A percentile compares a stretch with the other conserved stretches of the same genome.
These are phyloP conservation scores for Didymella glomerata DNA, from an alignment of 2,329 filamentous ascomycete species.

Conservation along the genomic window DNA sequence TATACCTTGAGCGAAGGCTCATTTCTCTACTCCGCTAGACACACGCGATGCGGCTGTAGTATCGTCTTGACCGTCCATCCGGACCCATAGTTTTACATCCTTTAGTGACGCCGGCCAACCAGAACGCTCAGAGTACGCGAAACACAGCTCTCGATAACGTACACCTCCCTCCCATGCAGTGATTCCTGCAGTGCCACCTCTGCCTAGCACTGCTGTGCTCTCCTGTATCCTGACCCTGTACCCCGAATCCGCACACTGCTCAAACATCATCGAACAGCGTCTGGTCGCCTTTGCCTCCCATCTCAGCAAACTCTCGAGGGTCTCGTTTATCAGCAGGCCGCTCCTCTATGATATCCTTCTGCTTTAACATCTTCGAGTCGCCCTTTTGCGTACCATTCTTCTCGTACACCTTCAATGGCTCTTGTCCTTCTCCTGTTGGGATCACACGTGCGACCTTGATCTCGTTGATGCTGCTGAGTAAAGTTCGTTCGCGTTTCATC, in stretches of 20 bases:
- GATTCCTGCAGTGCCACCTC: conserved; percentile 4
- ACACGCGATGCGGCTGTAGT: conserved; percentile 11
- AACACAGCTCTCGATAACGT: conserved; percentile 22
- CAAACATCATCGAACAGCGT: conserved; percentile 67
- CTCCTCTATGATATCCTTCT: conserved; percentile 60
- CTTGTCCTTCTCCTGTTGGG: conserved; percentile 62
- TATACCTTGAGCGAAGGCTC: conserved; percentile 11
- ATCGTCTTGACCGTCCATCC: conserved; percentile 17
- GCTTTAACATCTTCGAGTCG: conserved; percentile 27
- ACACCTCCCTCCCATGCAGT: neutral
- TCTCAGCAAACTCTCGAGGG: conserved; percentile 78
- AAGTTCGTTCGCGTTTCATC: conserved; percentile 79
- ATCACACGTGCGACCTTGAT: conserved; percentile 70
- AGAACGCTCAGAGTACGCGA: conserved; percentile 29
- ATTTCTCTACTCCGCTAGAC: conserved; percentile 11
- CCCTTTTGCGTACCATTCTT: conserved; percentile 46
- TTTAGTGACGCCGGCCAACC: conserved; percentile 26
- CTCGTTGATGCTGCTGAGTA: conserved; percentile 83
- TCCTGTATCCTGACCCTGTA: conserved; percentile 59
- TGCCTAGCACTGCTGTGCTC: conserved; percentile 3
- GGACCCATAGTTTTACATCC: conserved; percentile 29
- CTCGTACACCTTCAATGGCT: conserved; percentile 51
- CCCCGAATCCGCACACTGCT: too few species aligned
- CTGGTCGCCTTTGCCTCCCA: conserved; percentile 88
- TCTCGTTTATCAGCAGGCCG: conserved; percentile 73